These are phyloP conservation scores for Puccinia triticina DNA, from an alignment of 1,284 basidiomycete species.

Conservation along the genomic window DNA sequence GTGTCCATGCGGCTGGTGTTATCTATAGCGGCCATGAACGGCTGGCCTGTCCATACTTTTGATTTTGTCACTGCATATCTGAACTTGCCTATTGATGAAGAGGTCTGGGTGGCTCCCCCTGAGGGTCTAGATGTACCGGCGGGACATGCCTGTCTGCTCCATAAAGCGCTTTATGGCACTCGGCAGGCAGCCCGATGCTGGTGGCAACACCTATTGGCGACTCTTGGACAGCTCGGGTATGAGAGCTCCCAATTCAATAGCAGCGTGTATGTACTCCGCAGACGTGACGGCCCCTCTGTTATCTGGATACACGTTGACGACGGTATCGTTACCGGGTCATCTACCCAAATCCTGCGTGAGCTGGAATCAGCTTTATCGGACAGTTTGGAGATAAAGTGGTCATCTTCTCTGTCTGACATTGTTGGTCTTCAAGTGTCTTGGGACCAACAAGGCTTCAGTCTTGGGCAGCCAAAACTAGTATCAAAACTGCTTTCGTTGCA, in stretches of 20 bases:
- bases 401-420: background rate
- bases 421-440: background rate
- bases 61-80: background rate
- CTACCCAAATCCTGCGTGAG: too few species aligned
- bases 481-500: background rate
- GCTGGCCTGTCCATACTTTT: slow-evolving; percentile 15
- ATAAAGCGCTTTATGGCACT: slow-evolving; percentile 12
- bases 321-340: too few species aligned
- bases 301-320: background rate
- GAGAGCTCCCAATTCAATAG: too few species aligned
- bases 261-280: too few species aligned
- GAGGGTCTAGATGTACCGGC: background rate
- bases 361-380: too few species aligned
- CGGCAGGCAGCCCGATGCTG: slow-evolving; percentile 18
- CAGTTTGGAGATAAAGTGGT: too few species aligned
- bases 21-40: background rate
- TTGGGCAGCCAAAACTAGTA: background rate
- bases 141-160: too few species aligned
- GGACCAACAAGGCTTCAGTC: background rate
- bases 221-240: background rate
- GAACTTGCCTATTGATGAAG: background rate
- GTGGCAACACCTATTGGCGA: background rate
- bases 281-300: background rate
- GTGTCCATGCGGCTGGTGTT: background rate
- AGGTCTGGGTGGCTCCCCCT: too few species aligned